These are phyloP conservation scores for Fusarium sp. DNA, from an alignment of 2,329 filamentous ascomycete species.

Conservation along the genomic window DNA sequence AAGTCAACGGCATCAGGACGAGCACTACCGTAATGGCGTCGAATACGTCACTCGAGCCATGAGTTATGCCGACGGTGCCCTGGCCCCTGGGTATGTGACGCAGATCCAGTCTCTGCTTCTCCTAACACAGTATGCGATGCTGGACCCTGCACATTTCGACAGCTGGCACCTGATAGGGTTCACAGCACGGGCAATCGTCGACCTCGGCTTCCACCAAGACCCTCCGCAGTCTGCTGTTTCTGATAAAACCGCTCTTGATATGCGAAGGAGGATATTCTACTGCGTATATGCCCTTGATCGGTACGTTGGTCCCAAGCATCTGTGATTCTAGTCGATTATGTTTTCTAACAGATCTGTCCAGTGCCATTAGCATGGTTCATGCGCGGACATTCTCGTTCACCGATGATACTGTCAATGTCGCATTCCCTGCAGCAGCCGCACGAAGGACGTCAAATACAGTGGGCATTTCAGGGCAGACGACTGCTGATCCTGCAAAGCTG, in stretches of 20 bases:
- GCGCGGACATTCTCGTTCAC: constrained; percentile 93
- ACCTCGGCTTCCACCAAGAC: constrained; percentile 94
- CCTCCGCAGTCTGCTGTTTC: constrained; percentile 77
- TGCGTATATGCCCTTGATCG: constrained; percentile 91
- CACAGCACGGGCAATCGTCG: constrained; percentile 86
- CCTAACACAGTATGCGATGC: constrained; percentile 88
- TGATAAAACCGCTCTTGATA: constrained; percentile 77
- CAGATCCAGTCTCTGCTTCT: constrained; percentile 91
- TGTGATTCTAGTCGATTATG: not conserved
- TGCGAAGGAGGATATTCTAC: constrained; percentile 87
- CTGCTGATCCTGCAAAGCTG: constrained; percentile 77
- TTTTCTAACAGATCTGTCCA: constrained; percentile 51
- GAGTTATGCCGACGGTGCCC: constrained; percentile 81
- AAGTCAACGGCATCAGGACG: constrained; percentile 76
- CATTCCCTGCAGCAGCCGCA: constrained; percentile 70
- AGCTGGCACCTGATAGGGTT: constrained; percentile 95
- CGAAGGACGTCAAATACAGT: constrained; percentile 57
- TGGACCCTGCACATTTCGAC: constrained; percentile 92
- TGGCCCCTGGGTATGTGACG: constrained; percentile 84
- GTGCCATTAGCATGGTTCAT: constrained; percentile 89
- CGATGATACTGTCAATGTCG: constrained; percentile 86
- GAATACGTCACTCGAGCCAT: constrained; percentile 74
- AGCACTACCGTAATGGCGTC: constrained; percentile 69
- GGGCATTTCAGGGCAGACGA: constrained; percentile 60
- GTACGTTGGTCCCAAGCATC: constrained; percentile 59